Conservation (phyloP, 805 yeast species). For the Candida morakotiae region DNA sequence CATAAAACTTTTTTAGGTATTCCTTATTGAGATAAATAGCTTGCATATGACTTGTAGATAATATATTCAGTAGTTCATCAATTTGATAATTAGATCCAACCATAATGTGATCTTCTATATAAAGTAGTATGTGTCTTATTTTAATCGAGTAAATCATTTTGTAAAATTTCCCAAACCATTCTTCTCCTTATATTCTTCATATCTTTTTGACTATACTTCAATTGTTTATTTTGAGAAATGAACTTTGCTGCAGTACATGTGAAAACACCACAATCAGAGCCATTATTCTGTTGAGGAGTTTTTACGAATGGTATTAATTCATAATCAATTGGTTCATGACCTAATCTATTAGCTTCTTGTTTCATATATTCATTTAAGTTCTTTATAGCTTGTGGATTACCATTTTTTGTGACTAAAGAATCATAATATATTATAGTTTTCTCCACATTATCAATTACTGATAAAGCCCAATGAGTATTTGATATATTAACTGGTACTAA, state of each 20-base stretch:
- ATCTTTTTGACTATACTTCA: constrained; percentile 62
- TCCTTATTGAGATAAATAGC: too few species aligned
- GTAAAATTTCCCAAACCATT: constrained; percentile 61
- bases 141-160: constrained; percentile 23
- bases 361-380: constrained; percentile 58
- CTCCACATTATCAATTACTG: constrained; percentile 62
- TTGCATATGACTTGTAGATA: too few species aligned
- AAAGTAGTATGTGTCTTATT: too few species aligned
- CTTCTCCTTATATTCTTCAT: constrained; percentile 63
- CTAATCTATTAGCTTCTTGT: constrained; percentile 59
- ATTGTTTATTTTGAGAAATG: constrained; percentile 45
- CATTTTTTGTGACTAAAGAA: constrained; percentile 49
- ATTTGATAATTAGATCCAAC: too few species aligned
- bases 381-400: constrained; percentile 39
- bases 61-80: too few species aligned
- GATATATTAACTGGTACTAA: constrained; percentile 83
- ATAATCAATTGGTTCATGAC: constrained; percentile 15
- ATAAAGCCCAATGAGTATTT: constrained; percentile 89
- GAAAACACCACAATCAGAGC: constrained; percentile 94
- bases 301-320: constrained; percentile 20
- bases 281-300: constrained; percentile 84
- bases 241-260: constrained; percentile 74
- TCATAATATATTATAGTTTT: constrained; percentile 69
- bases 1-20: constrained; percentile 2
- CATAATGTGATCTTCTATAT: too few species aligned